phyloP scores from a whole-genome alignment of 805 yeast genomes.

The Pichia sporocuriosa region DNA sequence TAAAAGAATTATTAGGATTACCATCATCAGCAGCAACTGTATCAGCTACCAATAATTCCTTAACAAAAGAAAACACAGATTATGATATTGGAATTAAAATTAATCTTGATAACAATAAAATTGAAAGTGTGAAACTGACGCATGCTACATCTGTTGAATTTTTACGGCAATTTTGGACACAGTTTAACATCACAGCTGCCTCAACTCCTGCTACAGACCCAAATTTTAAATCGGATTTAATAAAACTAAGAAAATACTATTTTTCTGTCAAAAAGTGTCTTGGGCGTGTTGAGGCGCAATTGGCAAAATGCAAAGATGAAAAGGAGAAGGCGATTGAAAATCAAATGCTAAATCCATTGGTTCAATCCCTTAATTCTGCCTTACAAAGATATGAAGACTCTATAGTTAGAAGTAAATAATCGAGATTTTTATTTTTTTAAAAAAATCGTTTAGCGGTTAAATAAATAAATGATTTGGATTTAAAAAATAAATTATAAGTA shows the following conservation, averaged over 20 bases:
- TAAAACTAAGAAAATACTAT: slow-evolving; percentile 38
- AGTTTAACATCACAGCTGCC: slow-evolving; percentile 36
- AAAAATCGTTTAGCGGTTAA: no score
- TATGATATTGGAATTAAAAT: slow-evolving; percentile 28
- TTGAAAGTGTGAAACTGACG: slow-evolving; percentile 48
- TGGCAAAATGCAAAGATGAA: slow-evolving; percentile 13
- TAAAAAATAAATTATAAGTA: no score
- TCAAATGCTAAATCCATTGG: slow-evolving; percentile 36
- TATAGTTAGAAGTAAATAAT: slow-evolving; percentile 20
- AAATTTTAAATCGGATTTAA: slow-evolving; percentile 27
- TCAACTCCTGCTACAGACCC: slow-evolving; percentile 26
- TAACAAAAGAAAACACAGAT: slow-evolving; percentile 6
- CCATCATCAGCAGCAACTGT: slow-evolving; percentile 5
- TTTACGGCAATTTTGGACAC: slow-evolving; percentile 67
- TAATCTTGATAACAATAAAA: slow-evolving; percentile 19
- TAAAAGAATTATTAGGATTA: slow-evolving; percentile 10
- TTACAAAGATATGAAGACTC: slow-evolving; percentile 39
- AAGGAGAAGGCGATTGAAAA: slow-evolving; percentile 15
- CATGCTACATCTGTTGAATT: slow-evolving; percentile 75
- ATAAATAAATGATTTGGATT: no score
- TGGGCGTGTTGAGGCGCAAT: slow-evolving; percentile 34
- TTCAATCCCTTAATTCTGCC: slow-evolving; percentile 41
- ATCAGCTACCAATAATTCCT: background rate
- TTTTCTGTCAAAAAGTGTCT: slow-evolving; percentile 43
- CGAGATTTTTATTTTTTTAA: background rate